Conservation (phyloP, 176 grass and related monocot genomes). For the Alloteropsis semialata region DNA sequence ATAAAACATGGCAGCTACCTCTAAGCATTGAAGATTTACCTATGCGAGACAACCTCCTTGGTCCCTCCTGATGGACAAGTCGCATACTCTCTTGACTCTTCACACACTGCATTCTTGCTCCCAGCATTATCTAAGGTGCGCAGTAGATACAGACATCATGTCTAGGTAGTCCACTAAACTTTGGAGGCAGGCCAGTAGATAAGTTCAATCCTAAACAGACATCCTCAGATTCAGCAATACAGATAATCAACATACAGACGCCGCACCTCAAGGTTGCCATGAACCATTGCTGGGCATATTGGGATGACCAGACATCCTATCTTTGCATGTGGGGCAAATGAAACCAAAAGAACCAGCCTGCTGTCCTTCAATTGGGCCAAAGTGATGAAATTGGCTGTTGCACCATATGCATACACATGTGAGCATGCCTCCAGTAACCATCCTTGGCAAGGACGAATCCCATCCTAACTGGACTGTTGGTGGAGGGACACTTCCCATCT, state of each 20-base stretch:
- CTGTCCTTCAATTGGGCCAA: slow-evolving; percentile 39
- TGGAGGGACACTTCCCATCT: slow-evolving; percentile 39
- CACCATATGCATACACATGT: slow-evolving; percentile 67
- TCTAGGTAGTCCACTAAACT: neutral
- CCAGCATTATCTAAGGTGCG: neutral
- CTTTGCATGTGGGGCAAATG: slow-evolving; percentile 83
- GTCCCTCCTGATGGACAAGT: neutral
- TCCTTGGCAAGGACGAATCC: slow-evolving; percentile 60
- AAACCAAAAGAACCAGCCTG: slow-evolving; percentile 54
- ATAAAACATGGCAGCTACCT: neutral
- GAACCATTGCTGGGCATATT: slow-evolving; percentile 35
- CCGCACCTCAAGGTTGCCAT: slow-evolving; percentile 37
- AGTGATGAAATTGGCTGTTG: slow-evolving; percentile 69
- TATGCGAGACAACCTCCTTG: neutral
- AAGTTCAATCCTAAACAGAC: neutral
- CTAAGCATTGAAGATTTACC: neutral
- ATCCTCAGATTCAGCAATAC: neutral
- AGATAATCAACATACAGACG: neutral
- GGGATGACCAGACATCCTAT: slow-evolving; percentile 54
- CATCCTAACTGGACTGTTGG: slow-evolving; percentile 58
- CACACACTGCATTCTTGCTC: neutral
- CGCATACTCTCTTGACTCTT: neutral
- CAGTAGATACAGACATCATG: neutral
- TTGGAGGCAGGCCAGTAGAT: neutral
- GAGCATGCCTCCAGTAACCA: slow-evolving; percentile 30